Percentiles rank a stretch among this genome's conserved stretches.
Evolutionary conservation across 176 grass and related monocot species (phyloP).

Genomic region (Eleusine indica): DNA sequence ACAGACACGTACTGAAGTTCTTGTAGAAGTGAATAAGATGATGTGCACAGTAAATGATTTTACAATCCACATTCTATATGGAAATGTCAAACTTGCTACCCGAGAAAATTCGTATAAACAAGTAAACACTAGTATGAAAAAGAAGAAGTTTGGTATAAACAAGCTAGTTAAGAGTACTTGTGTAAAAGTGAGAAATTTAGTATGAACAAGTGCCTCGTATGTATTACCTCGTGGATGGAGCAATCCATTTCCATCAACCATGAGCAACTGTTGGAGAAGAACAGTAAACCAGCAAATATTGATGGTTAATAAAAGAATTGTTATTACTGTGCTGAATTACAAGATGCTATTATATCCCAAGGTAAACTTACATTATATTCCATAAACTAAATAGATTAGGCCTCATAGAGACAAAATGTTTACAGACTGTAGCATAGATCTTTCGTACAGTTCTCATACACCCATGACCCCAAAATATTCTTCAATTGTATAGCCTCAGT

Average conservation of each 20-base stretch:
- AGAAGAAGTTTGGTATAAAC: not conserved
- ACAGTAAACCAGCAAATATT: conserved; percentile 20
- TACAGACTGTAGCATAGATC: not conserved
- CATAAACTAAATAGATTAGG: not conserved
- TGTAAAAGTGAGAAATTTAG: not conserved
- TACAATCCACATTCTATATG: not conserved
- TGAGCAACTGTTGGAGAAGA: conserved; percentile 67
- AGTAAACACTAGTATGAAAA: not conserved
- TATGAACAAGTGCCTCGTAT: not conserved
- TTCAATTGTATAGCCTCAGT: not conserved
- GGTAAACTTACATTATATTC: not conserved
- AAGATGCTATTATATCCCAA: not conserved
- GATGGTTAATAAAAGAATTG: not conserved
- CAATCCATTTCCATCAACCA: conserved; percentile 98
- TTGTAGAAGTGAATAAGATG: not conserved
- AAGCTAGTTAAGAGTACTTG: not conserved
- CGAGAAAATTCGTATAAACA: not conserved
- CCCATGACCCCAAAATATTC: not conserved
- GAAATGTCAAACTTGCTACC: conserved; percentile 14
- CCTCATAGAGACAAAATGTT: not conserved
- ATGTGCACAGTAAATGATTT: not conserved
- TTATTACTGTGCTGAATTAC: not conserved
- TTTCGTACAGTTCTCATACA: not conserved
- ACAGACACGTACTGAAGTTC: not conserved
- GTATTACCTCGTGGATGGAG: conserved; percentile 86